These are phyloP conservation scores for Litchi chinensis DNA, from an alignment of 345 rosid species.

Conservation along the genomic window DNA sequence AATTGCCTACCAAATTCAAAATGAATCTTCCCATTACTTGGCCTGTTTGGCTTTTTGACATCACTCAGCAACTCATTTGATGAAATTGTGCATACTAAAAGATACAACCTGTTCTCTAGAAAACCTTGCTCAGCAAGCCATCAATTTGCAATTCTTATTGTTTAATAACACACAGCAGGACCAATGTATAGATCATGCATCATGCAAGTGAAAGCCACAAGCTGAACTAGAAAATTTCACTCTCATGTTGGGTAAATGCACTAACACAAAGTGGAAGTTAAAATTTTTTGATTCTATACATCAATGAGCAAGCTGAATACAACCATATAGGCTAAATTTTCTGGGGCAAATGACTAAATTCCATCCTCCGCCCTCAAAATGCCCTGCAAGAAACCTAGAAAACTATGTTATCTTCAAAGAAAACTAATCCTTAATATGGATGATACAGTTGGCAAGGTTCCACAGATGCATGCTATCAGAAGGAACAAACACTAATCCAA, in stretches of 20 bases:
- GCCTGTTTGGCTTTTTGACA: background rate
- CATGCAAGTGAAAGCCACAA: background rate
- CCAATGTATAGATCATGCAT: background rate
- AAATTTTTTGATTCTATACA: constrained; percentile 5
- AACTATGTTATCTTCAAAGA: constrained; percentile 18
- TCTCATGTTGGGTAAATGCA: background rate
- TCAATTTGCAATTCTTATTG: background rate
- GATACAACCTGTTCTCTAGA: background rate
- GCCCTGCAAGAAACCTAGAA: constrained; percentile 11
- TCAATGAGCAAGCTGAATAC: constrained; percentile 11
- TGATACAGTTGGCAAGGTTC: constrained; percentile 8
- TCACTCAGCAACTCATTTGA: background rate
- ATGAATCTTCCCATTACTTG: background rate
- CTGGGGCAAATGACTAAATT: background rate
- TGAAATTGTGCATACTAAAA: background rate
- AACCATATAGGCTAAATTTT: background rate
- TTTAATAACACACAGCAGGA: background rate
- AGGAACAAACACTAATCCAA: constrained; percentile 7
- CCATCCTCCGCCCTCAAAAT: constrained; percentile 2
- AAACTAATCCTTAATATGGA: constrained; percentile 15
- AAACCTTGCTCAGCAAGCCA: background rate
- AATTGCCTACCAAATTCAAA: no score
- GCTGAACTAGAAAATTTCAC: background rate
- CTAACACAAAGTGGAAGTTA: background rate
- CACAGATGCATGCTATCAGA: background rate